Conservation (phyloP, 139 green algal genomes). For the Ettlia oleoabundans region DNA sequence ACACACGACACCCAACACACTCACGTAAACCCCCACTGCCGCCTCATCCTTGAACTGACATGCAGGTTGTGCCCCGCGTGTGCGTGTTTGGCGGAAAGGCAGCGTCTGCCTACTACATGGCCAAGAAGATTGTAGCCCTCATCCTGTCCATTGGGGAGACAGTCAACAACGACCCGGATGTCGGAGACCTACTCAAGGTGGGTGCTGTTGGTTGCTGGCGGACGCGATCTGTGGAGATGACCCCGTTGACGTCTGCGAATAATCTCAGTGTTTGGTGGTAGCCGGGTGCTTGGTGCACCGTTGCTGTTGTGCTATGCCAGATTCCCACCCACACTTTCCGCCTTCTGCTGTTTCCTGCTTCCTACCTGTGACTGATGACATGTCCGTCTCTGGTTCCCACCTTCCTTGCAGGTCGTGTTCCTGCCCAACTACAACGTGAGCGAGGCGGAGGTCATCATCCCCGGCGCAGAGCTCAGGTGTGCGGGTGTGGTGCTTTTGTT, state of each 20-base stretch:
- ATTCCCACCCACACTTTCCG: no score
- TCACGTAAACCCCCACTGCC: background rate
- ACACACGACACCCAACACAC: no score
- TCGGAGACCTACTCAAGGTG: slow-evolving; percentile 84
- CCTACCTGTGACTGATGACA: background rate
- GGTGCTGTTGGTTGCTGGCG: background rate
- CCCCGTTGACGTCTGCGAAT: no score
- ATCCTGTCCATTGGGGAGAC: slow-evolving; percentile 71
- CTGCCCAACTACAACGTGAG: slow-evolving; percentile 98
- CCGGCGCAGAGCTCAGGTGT: slow-evolving; percentile 68
- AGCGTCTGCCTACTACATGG: slow-evolving; percentile 95
- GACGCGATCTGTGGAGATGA: background rate
- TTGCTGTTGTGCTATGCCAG: no score
- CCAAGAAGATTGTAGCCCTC: slow-evolving; percentile 98
- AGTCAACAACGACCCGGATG: slow-evolving; percentile 95
- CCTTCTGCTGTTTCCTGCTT: background rate
- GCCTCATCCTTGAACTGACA: background rate
- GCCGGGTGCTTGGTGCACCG: no score
- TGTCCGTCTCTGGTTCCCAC: background rate
- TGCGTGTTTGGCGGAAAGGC: slow-evolving; percentile 86
- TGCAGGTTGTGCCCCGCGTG: slow-evolving; percentile 61
- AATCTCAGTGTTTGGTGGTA: no score
- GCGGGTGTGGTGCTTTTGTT: background rate
- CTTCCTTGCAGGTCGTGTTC: slow-evolving; percentile 76
- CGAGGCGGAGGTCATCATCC: slow-evolving; percentile 85